Percentiles rank a stretch among this genome's conserved stretches.
Conservation (phyloP, 208 protist genomes). For the Tritrichomonas foetus region DNA sequence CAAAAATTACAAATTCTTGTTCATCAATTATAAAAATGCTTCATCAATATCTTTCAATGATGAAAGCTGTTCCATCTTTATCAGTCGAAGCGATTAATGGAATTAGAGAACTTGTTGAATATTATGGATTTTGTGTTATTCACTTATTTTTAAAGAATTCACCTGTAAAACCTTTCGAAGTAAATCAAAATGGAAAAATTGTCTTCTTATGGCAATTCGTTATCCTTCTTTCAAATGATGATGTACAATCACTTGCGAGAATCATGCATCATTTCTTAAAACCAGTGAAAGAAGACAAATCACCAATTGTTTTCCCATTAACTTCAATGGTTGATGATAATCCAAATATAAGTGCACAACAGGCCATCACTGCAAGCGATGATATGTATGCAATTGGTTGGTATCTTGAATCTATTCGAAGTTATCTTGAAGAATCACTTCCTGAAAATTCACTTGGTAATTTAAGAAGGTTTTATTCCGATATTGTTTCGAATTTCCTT, state of each 20-base stretch:
- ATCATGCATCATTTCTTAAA: neutral
- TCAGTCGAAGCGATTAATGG: neutral
- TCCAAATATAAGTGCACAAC: neutral
- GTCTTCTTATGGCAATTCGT: neutral
- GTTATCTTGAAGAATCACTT: neutral
- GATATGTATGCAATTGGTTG: neutral
- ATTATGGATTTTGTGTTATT: neutral
- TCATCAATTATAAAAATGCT: neutral
- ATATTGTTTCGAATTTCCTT: neutral
- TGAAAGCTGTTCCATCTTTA: neutral
- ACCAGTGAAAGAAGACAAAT: neutral
- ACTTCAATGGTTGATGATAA: neutral
- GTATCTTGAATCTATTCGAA: neutral
- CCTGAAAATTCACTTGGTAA: neutral
- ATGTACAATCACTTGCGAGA: neutral
- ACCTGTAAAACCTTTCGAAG: neutral
- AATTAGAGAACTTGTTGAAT: neutral
- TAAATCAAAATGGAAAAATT: neutral
- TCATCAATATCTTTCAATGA: constrained; percentile 10
- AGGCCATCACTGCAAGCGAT: neutral
- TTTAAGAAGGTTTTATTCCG: neutral
- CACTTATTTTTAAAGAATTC: neutral
- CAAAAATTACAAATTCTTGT: constrained; percentile 23
- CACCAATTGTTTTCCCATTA: neutral
- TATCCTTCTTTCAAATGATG: neutral